Percentiles rank a stretch among this genome's conserved stretches.
Evolutionary conservation across 2,329 filamentous ascomycete species (phyloP).

Genomic region (Didymella pomorum): DNA sequence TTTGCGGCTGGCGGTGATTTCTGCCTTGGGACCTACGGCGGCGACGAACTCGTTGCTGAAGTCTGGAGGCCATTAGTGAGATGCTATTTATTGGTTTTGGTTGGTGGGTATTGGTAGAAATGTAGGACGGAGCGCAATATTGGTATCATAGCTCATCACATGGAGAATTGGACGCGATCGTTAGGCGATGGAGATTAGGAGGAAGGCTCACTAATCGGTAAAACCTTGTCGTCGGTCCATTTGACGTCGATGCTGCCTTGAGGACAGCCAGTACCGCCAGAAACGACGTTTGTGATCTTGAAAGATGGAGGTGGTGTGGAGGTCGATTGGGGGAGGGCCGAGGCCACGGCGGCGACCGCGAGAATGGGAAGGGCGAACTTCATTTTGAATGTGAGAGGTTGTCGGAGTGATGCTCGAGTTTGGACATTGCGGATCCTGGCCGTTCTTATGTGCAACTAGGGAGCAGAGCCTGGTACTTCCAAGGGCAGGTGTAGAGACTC

Average conservation of each 20-base stretch:
- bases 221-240: slow-evolving; percentile 40
- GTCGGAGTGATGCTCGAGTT: not conserved
- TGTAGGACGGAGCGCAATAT: too few relatives aligned
- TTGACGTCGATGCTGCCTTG: slow-evolving; percentile 47
- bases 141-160: too few relatives aligned
- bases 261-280: slow-evolving; percentile 47
- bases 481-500: not conserved
- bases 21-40: slow-evolving; percentile 34
- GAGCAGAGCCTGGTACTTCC: not conserved
- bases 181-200: not conserved
- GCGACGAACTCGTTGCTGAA: slow-evolving; percentile 47
- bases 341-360: slow-evolving; percentile 2
- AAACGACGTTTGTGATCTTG: slow-evolving; percentile 43
- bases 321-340: slow-evolving; percentile 9
- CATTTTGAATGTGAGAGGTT: not conserved
- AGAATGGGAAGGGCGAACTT: not conserved
- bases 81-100: not conserved
- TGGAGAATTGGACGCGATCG: too few relatives aligned
- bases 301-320: slow-evolving; percentile 37
- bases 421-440: not conserved
- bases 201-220: slow-evolving; percentile 42
- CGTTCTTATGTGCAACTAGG: slow-evolving; percentile 1
- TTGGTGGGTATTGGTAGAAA: too few relatives aligned
- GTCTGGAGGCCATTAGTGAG: slow-evolving; percentile 23
- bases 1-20: slow-evolving; percentile 44